Evolutionary conservation across 2,329 filamentous ascomycete genomes (phyloP), one percentile per base, ranked within the genome.

Genomic region (Periconia sp.): DNA sequence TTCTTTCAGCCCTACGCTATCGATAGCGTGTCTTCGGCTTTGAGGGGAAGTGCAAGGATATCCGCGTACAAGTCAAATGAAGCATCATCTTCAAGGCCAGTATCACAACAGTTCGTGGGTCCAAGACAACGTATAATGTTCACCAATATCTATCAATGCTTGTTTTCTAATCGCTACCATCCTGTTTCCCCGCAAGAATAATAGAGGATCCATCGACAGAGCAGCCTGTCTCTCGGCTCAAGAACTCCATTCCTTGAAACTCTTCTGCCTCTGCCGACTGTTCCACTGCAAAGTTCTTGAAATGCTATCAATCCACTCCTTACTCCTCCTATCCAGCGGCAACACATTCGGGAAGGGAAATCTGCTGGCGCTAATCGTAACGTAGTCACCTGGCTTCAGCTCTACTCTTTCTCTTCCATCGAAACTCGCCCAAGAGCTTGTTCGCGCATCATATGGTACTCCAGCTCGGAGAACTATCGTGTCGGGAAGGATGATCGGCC

Each of bases 341-440:
- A 90, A 79, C 9, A 92, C 88, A 42, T 82, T 85, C 0, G 89
- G 88, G 69, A 92, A 94, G 0, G 89, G 89, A 61, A 87, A 92
- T 28, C 89, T 74, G 54, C 85, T 89, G 2, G 89, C 89, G 54
- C 86, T 89, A 48, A 94, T 87, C 2, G 88, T 92, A 4, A 92
- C 88, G 65, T 94, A 94, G 70, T 94, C 89, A 12, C 89, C 89
- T 0, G 88, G 86, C 35, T 74, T 69, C 25, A 94, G 77, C 73
- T 94, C 88, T n/a, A 89, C 73, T 40, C 70, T 46, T 75, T 96
- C 90, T 48, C 91, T 82, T 2, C 94, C 94, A 70, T 99, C 94
- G 66, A 99, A 99, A 69, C 90, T 95, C n/a, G 92, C 94, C 92
- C 94, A 99, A 28, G 88, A 92, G 56, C 84, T 87, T 4, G 90